These are phyloP conservation scores for Mimosa pudica DNA, from an alignment of 306 rosid species.

Conservation along the genomic window DNA sequence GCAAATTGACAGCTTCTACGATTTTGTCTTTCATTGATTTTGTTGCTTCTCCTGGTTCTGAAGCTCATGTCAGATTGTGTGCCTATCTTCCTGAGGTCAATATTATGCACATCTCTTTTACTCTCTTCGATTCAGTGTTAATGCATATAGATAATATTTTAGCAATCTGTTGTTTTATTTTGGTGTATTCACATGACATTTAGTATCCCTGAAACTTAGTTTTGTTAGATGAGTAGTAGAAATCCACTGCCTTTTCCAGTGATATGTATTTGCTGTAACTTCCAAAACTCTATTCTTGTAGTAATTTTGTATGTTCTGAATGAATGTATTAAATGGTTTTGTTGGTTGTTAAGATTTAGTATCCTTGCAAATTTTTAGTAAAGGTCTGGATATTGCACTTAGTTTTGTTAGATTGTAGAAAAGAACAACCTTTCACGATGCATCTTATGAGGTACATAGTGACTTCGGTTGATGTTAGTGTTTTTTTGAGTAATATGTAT, in stretches of 20 bases:
- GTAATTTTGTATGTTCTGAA: too few relatives aligned
- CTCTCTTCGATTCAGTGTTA: neutral
- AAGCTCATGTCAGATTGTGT: conserved; percentile 51
- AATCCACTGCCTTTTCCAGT: too few relatives aligned
- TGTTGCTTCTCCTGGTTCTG: conserved; percentile 60
- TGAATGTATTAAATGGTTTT: too few relatives aligned
- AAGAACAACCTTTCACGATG: neutral
- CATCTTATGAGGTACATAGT: neutral
- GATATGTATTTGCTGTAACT: too few relatives aligned
- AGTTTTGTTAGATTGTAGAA: neutral
- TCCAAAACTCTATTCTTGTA: too few relatives aligned
- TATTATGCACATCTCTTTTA: neutral
- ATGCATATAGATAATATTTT: neutral
- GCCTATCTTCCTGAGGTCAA: conserved; percentile 70
- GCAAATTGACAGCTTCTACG: conserved; percentile 56
- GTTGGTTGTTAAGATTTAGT: too few relatives aligned
- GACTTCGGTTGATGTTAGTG: neutral
- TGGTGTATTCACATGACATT: neutral
- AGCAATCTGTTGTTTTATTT: neutral
- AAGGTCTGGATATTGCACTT: neutral
- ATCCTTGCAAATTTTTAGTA: too few relatives aligned
- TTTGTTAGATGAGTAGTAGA: too few relatives aligned
- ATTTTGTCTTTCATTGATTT: conserved; percentile 56
- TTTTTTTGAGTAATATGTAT: neutral
- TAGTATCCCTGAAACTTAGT: neutral